A percentile compares a stretch with the other conserved stretches of the same genome.
These are phyloP conservation scores for Sclerotinia subarctica DNA, from an alignment of 2,329 filamentous ascomycete genomes.

Conservation along the genomic window DNA sequence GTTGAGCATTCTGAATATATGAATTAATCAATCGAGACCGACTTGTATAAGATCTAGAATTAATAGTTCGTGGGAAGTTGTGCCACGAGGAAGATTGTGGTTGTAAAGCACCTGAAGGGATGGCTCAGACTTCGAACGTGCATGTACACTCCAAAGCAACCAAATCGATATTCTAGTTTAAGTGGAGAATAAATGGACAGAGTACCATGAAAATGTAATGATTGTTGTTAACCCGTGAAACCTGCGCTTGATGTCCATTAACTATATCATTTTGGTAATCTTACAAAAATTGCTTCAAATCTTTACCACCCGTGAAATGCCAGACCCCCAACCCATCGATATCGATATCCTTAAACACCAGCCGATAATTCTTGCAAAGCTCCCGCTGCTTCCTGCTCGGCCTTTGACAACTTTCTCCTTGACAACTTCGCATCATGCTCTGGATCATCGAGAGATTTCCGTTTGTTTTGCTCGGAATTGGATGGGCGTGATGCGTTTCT, in stretches of 20 bases:
- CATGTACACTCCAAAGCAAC: too few species aligned
- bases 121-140: neutral
- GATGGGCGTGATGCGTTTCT: neutral
- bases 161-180: too few species aligned
- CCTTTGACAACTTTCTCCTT: conserved; percentile 19
- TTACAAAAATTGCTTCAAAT: conserved; percentile 13
- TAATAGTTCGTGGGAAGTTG: neutral
- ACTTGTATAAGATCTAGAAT: neutral
- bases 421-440: conserved; percentile 6
- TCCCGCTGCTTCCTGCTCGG: conserved; percentile 19
- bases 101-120: neutral
- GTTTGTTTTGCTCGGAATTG: conserved; percentile 17
- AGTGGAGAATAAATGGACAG: too few species aligned
- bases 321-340: neutral
- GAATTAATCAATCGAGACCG: too few species aligned
- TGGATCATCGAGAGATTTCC: conserved; percentile 19
- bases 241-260: conserved; percentile 11
- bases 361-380: conserved; percentile 19
- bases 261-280: conserved; percentile 4
- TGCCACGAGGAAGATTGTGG: neutral
- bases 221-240: neutral
- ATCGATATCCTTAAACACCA: conserved; percentile 11
- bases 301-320: conserved; percentile 19
- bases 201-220: neutral
- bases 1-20: too few species aligned